A percentile compares a stretch with the other conserved stretches of the same genome.
These are phyloP conservation scores for Globisporangium ultimum DNA, from an alignment of 352 stramenopile species.

Conservation along the genomic window DNA sequence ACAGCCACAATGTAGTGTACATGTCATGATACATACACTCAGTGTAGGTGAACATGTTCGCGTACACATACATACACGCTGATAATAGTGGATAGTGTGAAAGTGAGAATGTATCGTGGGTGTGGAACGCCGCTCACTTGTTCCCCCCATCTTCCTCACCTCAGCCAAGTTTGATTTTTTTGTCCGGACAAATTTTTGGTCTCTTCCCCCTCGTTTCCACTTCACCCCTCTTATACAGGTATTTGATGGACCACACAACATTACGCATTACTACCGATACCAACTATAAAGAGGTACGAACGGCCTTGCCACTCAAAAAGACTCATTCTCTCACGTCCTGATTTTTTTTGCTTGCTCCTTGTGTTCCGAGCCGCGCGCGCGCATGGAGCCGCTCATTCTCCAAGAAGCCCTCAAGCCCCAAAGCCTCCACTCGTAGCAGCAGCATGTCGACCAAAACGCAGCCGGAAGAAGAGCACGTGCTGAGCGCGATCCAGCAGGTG, in stretches of 20 bases:
- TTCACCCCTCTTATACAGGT: not conserved
- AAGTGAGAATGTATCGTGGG: not conserved
- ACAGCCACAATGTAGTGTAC: no score
- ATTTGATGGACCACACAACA: not conserved
- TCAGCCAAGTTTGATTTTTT: not conserved
- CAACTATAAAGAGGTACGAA: not conserved
- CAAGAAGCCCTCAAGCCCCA: not conserved
- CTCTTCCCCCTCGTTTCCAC: not conserved
- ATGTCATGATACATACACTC: no score
- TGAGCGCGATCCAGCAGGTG: slow-evolving; percentile 49
- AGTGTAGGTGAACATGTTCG: not conserved
- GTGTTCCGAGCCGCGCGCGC: not conserved
- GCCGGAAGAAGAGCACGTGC: slow-evolving; percentile 61
- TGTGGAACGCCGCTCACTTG: not conserved
- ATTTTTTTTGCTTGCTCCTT: not conserved
- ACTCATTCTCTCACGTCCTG: not conserved
- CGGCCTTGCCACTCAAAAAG: not conserved
- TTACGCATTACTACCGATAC: not conserved
- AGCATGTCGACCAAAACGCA: slow-evolving; percentile 53
- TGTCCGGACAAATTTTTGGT: not conserved
- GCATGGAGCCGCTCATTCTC: not conserved
- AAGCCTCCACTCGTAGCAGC: not conserved
- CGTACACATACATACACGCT: not conserved
- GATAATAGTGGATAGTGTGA: no score
- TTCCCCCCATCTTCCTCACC: not conserved